phyloP scores from a whole-genome alignment of 2,329 filamentous ascomycete species.

The Chaetomiaceae sp. region DNA sequence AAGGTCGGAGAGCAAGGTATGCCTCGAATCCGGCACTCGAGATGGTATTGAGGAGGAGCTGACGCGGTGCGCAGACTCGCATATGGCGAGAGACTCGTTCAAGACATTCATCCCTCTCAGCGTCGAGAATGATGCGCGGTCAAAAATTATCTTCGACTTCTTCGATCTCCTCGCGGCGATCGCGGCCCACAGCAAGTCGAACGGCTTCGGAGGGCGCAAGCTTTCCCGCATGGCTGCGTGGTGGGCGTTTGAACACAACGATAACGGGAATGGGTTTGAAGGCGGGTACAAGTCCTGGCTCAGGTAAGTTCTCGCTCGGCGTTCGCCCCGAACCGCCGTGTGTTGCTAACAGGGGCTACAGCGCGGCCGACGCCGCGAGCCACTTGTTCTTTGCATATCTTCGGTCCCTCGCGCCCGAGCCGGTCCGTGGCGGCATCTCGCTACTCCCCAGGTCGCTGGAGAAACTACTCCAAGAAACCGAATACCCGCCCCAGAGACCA shows the following conservation, averaged over 20 bases:
- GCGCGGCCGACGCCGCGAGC: conserved; percentile 90
- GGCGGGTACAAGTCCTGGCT: conserved; percentile 89
- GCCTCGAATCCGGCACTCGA: conserved; percentile 8
- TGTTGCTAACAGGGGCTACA: conserved; percentile 41
- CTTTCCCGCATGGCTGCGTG: conserved; percentile 92
- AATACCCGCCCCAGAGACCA: conserved; percentile 83
- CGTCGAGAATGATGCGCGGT: conserved; percentile 79
- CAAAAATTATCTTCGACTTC: conserved; percentile 90
- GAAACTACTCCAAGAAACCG: conserved; percentile 83
- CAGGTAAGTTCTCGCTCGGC: conserved; percentile 49
- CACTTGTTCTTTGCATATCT: conserved; percentile 98
- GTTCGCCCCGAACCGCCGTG: not conserved
- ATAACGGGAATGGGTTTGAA: conserved; percentile 87
- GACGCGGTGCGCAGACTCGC: conserved; percentile 63
- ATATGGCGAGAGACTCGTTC: conserved; percentile 88
- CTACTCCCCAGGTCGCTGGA: conserved; percentile 86
- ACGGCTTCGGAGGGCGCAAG: conserved; percentile 89
- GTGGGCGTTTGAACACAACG: conserved; percentile 95
- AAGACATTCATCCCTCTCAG: conserved; percentile 94
- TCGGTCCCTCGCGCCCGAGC: conserved; percentile 80
- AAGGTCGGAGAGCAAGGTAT: conserved; percentile 87
- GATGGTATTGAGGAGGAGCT: not conserved
- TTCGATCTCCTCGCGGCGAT: conserved; percentile 90
- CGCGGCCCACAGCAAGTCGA: conserved; percentile 87
- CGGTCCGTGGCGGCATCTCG: conserved; percentile 72